Percentiles rank a stretch among this genome's conserved stretches.
Conservation (phyloP, 306 rosid genomes). For the Vigna trinervia region DNA sequence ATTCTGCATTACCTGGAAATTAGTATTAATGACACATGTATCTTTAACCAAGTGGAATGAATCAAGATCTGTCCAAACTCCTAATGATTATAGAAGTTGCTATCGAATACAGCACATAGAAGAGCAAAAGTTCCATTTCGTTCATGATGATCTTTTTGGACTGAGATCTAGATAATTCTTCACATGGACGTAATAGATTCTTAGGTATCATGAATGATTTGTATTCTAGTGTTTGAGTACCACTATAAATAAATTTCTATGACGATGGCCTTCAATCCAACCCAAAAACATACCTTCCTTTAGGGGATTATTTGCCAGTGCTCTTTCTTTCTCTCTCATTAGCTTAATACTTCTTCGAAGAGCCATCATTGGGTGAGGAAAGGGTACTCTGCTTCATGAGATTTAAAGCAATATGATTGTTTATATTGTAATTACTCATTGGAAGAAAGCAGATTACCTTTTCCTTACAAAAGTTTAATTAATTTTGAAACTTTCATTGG, state of each 20-base stretch:
- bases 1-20: neutral
- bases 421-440: conserved; percentile 12
- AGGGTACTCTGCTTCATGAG: conserved; percentile 41
- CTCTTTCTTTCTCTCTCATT: conserved; percentile 1
- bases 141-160: neutral
- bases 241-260: conserved; percentile 62
- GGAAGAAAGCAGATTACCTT: conserved; percentile 38
- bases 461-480: conserved; percentile 33
- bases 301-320: neutral
- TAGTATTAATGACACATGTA: neutral
- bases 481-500: neutral
- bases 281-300: conserved; percentile 32
- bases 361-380: neutral
- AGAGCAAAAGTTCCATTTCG: neutral
- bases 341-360: neutral
- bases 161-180: neutral
- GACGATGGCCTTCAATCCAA: conserved; percentile 44
- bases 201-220: neutral
- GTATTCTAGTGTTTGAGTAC: conserved; percentile 1
- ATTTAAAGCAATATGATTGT: conserved; percentile 50
- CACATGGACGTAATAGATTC: neutral
- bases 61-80: neutral
- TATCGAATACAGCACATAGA: neutral
- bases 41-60: neutral
- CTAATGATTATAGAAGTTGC: neutral